Base-by-base conservation (phyloP, 345 rosid genomes). In the Populus tremula region DNA sequence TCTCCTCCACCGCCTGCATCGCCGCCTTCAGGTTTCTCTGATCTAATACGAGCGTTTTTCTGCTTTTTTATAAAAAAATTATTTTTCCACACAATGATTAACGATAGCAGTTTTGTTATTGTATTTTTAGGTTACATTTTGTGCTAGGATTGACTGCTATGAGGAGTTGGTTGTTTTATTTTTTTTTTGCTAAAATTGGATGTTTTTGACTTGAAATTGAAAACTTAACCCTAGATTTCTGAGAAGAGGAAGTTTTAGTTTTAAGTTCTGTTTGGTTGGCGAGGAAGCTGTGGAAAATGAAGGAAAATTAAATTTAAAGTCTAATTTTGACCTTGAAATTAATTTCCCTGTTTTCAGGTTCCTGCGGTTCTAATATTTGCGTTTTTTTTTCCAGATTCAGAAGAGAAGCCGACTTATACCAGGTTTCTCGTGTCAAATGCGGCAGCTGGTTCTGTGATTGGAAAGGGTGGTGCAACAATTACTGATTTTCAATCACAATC, bases 361-460 rank as follows among this genome's bases (percentile, higher is more conserved):
- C 49, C 18, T 36, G 17, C 67, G 33, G 25, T 43, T 21, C 79
- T 67, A 23, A 71, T 76, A 38, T 67, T 16, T 33, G 50, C 14
- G 65, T 33, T 41, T 54, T 41, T 29, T 9, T 78, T 38, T 31
- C 62, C 87, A 92, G 99, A 92, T 75, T 77, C 90, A 77, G 67
- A 72, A 23, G 99, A 96, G 90, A 96, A 89, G 88, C 81, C 94
- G 7, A 90, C 97, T 13, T 91, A 90, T 78, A 75, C 90, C 74
- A 88, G 95, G 85, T 92, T 96, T 80, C 97, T 96, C 67, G 97
- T 96, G 31, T 96, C 99, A 73, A 96, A 96, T 91, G 91, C 98
- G 35, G 93, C 97, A 9, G 99, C 99, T 72, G 99, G 99, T 80
- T 94, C 99, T 31, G 93, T 96, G 76, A 96, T 96, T 80, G 98